Conservation (phyloP, 1,284 basidiomycete species). For the Apiotrichum gamsii region DNA sequence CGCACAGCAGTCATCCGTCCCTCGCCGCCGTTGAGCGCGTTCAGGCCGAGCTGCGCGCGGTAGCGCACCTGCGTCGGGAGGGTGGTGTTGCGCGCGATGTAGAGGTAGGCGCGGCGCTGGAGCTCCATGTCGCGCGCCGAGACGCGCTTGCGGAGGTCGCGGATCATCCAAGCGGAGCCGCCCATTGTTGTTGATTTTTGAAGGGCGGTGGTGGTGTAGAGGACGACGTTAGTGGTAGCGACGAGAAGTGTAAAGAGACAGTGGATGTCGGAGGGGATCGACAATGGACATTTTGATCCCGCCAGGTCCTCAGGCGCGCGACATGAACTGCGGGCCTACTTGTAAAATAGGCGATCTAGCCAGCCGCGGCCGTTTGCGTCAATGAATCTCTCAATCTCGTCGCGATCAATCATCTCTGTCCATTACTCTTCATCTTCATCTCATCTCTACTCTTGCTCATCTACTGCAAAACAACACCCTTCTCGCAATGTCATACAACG, state of each 20-base stretch:
- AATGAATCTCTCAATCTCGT: no score
- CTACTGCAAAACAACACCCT: background rate
- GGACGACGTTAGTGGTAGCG: background rate
- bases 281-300: no score
- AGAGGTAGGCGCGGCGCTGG: conserved; percentile 76
- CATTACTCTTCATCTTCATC: background rate
- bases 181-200: conserved; percentile 25
- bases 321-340: no score
- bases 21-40: conserved; percentile 74
- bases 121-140: conserved; percentile 62
- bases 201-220: background rate
- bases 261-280: background rate
- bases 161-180: conserved; percentile 31
- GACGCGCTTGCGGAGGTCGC: conserved; percentile 42
- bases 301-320: no score
- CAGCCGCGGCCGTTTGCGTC: no score
- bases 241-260: background rate
- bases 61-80: conserved; percentile 79
- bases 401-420: no score
- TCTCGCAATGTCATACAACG: conserved; percentile 32
- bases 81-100: conserved; percentile 79
- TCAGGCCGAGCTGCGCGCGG: conserved; percentile 91
- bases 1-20: conserved; percentile 71
- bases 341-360: no score
- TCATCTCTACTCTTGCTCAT: no score